These are phyloP conservation scores for Melaleuca alternifolia DNA, from an alignment of 345 rosid species.

Conservation along the genomic window DNA sequence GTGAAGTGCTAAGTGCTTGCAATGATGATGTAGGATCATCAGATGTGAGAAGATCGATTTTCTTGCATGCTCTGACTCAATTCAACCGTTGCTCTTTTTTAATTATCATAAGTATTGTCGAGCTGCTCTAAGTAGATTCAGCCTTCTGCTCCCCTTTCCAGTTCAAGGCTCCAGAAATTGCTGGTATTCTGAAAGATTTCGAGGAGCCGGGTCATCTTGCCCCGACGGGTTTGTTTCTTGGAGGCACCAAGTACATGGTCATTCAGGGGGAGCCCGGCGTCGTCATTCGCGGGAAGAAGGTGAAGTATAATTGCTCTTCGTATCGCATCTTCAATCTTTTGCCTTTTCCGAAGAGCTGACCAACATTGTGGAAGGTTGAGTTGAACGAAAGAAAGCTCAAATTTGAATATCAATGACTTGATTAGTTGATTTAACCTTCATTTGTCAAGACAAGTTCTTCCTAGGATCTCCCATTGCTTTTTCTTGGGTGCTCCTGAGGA, in stretches of 20 bases:
- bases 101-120: not conserved
- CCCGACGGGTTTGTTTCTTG: slow-evolving; percentile 58
- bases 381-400: not conserved
- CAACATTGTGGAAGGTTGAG: not conserved
- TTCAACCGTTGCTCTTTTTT: not conserved
- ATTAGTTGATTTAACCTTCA: not conserved
- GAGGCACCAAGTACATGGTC: slow-evolving; percentile 69
- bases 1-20: not conserved
- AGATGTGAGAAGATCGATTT: not conserved
- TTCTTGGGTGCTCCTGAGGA: not conserved
- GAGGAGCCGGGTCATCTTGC: slow-evolving; percentile 80
- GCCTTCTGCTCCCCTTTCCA: slow-evolving; percentile 3
- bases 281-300: slow-evolving; percentile 92
- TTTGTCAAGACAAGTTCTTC: not conserved
- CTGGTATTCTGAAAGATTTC: slow-evolving; percentile 53
- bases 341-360: not conserved
- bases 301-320: slow-evolving; percentile 3
- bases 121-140: not conserved
- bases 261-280: slow-evolving; percentile 76
- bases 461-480: not conserved
- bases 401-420: not conserved
- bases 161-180: slow-evolving; percentile 54
- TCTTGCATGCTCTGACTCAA: not conserved
- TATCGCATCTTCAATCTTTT: not conserved
- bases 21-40: not conserved